Evolutionary conservation across 306 rosid species (phyloP).

Genomic region (Phaseolus lunatus): DNA sequence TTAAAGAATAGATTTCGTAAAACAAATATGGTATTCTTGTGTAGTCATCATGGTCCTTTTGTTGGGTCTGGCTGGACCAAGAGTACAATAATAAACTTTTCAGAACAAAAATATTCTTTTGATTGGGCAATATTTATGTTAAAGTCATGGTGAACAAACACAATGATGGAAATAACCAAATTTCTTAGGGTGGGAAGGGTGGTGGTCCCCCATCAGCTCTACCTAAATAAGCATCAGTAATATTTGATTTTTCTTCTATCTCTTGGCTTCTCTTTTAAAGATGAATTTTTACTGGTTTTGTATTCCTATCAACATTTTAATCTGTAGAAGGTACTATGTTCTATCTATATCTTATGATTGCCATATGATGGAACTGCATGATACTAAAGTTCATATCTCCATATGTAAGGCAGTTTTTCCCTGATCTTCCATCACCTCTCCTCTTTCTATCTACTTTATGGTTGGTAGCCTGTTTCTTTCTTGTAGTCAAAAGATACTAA

Average conservation of each 20-base stretch:
- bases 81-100: background rate
- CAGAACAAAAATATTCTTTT: background rate
- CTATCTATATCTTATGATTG: slow-evolving; percentile 28
- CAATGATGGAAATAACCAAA: slow-evolving; percentile 8
- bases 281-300: slow-evolving; percentile 22
- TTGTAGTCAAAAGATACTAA: slow-evolving; percentile 48
- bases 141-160: background rate
- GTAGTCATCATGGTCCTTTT: slow-evolving; percentile 32
- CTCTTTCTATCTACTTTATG: slow-evolving; percentile 39
- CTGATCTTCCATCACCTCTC: slow-evolving; percentile 28
- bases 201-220: slow-evolving; percentile 23
- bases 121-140: background rate
- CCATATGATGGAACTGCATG: slow-evolving; percentile 43
- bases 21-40: slow-evolving; percentile 25
- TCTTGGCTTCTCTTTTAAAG: slow-evolving; percentile 20
- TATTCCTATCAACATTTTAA: slow-evolving; percentile 18
- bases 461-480: slow-evolving; percentile 42
- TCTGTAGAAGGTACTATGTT: slow-evolving; percentile 2
- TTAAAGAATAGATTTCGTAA: background rate
- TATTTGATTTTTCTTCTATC: background rate
- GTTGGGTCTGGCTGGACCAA: background rate
- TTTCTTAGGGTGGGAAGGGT: slow-evolving; percentile 29
- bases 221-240: slow-evolving; percentile 17
- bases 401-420: slow-evolving; percentile 22
- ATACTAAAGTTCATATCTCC: slow-evolving; percentile 44